phyloP scores from a whole-genome alignment of 495 filamentous ascomycete species.

The Annulohypoxylon maeteangense region DNA sequence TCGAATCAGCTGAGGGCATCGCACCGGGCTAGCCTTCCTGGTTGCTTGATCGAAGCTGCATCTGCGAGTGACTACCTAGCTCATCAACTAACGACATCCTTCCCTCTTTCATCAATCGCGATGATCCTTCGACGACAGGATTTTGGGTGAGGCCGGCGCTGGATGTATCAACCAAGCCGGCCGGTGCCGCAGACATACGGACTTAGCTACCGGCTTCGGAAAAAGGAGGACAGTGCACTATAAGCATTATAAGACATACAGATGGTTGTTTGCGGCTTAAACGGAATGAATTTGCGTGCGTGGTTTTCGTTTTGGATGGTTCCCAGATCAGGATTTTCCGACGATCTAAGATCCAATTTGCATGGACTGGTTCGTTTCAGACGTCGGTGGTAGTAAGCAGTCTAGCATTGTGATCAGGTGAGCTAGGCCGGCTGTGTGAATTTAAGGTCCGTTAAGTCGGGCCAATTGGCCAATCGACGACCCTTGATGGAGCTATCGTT shows the following conservation, averaged over 20 bases:
- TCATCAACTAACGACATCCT: neutral
- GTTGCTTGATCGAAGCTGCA: neutral
- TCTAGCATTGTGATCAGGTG: slow-evolving; percentile 30
- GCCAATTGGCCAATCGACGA: slow-evolving; percentile 41
- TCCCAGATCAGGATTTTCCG: slow-evolving; percentile 36
- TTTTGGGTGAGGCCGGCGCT: slow-evolving; percentile 10
- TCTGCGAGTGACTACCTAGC: neutral
- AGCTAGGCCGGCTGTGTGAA: slow-evolving; percentile 38
- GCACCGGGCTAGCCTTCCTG: neutral
- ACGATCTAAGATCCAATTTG: slow-evolving; percentile 34
- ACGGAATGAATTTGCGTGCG: slow-evolving; percentile 4
- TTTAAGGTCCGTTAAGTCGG: slow-evolving; percentile 30
- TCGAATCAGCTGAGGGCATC: slow-evolving; percentile 3
- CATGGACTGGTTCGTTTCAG: slow-evolving; percentile 42
- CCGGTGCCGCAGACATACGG: slow-evolving; percentile 30
- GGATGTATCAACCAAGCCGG: slow-evolving; percentile 6
- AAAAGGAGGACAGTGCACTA: slow-evolving; percentile 18
- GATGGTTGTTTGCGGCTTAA: slow-evolving; percentile 28
- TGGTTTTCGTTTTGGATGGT: slow-evolving; percentile 16
- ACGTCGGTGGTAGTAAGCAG: slow-evolving; percentile 17
- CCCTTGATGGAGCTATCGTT: slow-evolving; percentile 26
- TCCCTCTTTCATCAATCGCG: neutral
- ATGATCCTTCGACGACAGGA: neutral
- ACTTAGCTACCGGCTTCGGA: slow-evolving; percentile 20
- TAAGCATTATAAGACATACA: slow-evolving; percentile 16